A percentile compares a stretch with the other conserved stretches of the same genome.
Evolutionary conservation across 345 rosid species (phyloP).

Genomic region (Citrus australasica): DNA sequence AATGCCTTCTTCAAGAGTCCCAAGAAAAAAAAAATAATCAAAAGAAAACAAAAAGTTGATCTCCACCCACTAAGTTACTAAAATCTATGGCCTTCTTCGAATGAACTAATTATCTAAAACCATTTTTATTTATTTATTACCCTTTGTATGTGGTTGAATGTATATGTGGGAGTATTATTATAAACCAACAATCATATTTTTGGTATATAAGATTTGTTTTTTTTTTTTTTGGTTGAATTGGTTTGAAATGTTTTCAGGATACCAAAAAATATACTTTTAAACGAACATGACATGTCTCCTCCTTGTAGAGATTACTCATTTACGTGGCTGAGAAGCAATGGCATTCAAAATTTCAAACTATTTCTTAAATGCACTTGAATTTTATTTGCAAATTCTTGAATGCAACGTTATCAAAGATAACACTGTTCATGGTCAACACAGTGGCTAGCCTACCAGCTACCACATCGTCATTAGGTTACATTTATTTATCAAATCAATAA

Average conservation of each 20-base stretch:
- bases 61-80: not conserved
- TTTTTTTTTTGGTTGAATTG: not conserved
- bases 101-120: no score
- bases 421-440: not conserved
- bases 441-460: not conserved
- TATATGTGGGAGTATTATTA: not conserved
- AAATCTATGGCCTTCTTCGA: constrained; percentile 12
- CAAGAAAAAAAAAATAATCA: not conserved
- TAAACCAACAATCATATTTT: not conserved
- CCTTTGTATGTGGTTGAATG: not conserved
- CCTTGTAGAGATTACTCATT: not conserved
- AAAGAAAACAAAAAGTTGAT: constrained; percentile 5
- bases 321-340: not conserved
- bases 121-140: no score
- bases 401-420: not conserved
- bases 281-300: no score
- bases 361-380: not conserved
- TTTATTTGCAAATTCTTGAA: not conserved
- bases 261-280: not conserved
- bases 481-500: not conserved
- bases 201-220: not conserved
- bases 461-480: not conserved
- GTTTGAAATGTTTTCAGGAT: not conserved
- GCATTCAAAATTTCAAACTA: not conserved
- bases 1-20: not conserved